Base-by-base conservation (phyloP, 2,329 filamentous ascomycete species). In the Monascus ruber region DNA sequence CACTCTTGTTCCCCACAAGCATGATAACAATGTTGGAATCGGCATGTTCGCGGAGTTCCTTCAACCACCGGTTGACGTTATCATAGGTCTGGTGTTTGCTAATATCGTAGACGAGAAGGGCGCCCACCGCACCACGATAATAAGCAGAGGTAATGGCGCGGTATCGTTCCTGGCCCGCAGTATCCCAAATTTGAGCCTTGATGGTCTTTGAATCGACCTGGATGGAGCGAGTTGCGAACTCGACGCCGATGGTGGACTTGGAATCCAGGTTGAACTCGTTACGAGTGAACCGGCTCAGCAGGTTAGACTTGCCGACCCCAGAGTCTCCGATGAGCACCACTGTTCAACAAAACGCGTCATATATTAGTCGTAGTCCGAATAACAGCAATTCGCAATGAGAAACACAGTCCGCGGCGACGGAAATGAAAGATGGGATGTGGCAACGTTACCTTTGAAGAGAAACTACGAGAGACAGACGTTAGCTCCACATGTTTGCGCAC, bases 161-260 rank as follows among this genome's bases (percentile, higher is more conserved):
- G 74, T 96, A 98, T 65, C 91, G 83, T 71, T 98, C 91, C 73
- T 98, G 91, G 53, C 91, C 91, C 52, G 91, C 91, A 43, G 91
- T 98, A 73, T 98, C 91, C 91, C 93, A 98, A 60, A 98, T 98
- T 74, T 98, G 91, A 55, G 91, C 91, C 77, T 98, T 98, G 80
- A 98, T 98, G 49, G 91, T 98, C 78, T 98, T 98, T 62, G 85
- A 84, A 70, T 98, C 91, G 59, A 98, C 91, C 70, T 96, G 89
- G 64, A 98, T 98, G 53, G 87, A 95, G 49, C 91, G 82, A 54
- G 91, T 98, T 56, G 93, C 91, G 65, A 98, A 98, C 71, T 98
- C 91, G 66, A 98, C 91, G 58, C 91, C 91, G 70, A 98, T 98
- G 55, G 91, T 98, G 48, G 91, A 96, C 79, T 98, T 96, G 66